Evolutionary conservation across 257 asterid species (phyloP).

Genomic region (Buddleja alternifolia): DNA sequence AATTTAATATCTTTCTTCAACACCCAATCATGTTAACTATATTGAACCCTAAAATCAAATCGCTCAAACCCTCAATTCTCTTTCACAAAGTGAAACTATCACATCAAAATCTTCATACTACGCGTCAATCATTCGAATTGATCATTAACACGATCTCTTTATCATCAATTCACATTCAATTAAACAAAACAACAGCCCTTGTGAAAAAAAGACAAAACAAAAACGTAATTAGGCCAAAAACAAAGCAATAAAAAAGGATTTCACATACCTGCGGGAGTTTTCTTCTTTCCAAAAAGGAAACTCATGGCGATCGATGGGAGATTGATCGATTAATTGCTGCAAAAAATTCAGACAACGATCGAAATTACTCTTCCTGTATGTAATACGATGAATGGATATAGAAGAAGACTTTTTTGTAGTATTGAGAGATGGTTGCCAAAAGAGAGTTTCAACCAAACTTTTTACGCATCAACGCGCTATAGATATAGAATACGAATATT

Average conservation of each 20-base stretch:
- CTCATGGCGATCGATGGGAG: constrained; percentile 55
- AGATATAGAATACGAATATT: constrained; percentile 31
- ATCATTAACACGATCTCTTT: neutral
- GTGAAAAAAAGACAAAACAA: neutral
- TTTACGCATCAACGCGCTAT: constrained; percentile 32
- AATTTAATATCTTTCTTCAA: neutral
- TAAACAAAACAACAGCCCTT: neutral
- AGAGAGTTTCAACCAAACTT: constrained; percentile 18
- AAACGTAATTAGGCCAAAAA: neutral
- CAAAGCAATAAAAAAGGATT: neutral
- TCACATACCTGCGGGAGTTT: constrained; percentile 86
- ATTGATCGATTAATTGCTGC: constrained; percentile 22
- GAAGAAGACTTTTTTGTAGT: no score
- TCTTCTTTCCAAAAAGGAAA: constrained; percentile 87
- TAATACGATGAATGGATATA: no score
- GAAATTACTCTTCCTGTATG: no score
- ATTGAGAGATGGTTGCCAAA: no score
- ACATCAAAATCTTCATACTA: constrained; percentile 7
- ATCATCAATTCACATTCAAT: constrained; percentile 21
- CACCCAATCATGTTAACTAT: neutral
- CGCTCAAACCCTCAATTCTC: constrained; percentile 19
- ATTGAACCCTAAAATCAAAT: neutral
- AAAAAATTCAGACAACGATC: constrained; percentile 24
- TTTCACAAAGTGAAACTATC: constrained; percentile 4
- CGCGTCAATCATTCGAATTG: neutral